These are phyloP conservation scores for Podila clonocystis DNA, from an alignment of 192 early-diverging fungal species.

Conservation along the genomic window DNA sequence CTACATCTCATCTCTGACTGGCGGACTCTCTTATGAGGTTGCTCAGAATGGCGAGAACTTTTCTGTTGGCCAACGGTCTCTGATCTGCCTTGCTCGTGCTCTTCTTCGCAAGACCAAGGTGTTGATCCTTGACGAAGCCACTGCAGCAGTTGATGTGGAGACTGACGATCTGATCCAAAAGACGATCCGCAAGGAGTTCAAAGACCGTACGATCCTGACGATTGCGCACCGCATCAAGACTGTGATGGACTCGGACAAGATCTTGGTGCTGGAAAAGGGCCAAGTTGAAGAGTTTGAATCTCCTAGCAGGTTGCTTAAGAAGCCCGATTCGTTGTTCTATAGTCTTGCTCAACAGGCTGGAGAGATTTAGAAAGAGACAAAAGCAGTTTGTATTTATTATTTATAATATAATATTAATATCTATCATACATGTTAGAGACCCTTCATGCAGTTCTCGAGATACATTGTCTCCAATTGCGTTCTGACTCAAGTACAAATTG, in stretches of 20 bases:
- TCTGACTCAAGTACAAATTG: too few species aligned
- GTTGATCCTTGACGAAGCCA: constrained; percentile 56
- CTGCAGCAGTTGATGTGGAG: constrained; percentile 77
- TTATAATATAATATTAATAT: too few species aligned
- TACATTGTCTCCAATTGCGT: too few species aligned
- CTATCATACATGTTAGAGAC: too few species aligned
- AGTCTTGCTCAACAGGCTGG: constrained; percentile 30
- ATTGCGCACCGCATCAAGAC: constrained; percentile 93
- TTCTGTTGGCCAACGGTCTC: constrained; percentile 81
- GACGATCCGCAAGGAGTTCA: constrained; percentile 82
- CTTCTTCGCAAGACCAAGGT: constrained; percentile 68
- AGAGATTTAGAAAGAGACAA: constrained; percentile 5
- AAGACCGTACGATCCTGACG: constrained; percentile 80
- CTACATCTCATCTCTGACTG: constrained; percentile 24
- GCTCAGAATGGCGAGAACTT: constrained; percentile 76
- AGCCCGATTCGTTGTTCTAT: constrained; percentile 25
- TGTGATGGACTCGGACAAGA: constrained; percentile 86
- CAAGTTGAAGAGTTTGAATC: constrained; percentile 22
- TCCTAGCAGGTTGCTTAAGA: constrained; percentile 4
- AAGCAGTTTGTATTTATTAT: too few species aligned
- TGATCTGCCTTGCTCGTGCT: constrained; percentile 68
- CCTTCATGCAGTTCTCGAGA: too few species aligned
- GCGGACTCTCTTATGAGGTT: constrained; percentile 39
- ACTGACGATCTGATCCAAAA: constrained; percentile 90
- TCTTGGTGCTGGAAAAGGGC: constrained; percentile 73